A percentile compares a stretch with the other conserved stretches of the same genome.
Evolutionary conservation across 139 green algal genomes (phyloP).

Genomic region (Chlorella ohadii): DNA sequence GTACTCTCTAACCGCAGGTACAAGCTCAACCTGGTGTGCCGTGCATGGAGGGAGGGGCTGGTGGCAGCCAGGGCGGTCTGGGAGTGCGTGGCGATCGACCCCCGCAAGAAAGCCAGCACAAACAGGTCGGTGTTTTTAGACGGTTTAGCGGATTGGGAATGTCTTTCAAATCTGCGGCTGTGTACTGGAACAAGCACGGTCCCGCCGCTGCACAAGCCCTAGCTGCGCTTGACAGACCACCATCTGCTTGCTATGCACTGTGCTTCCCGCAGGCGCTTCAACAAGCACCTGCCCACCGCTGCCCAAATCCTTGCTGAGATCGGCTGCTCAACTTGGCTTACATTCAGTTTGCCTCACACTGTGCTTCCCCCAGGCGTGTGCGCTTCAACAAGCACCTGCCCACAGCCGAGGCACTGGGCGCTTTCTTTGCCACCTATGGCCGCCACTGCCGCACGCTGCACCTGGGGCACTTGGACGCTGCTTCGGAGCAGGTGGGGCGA

Average conservation of each 20-base stretch:
- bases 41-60: background rate
- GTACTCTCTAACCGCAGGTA: background rate
- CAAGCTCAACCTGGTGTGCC: slow-evolving; percentile 23
- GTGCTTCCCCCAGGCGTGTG: background rate
- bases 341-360: too few relatives aligned
- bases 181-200: too few relatives aligned
- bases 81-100: background rate
- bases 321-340: too few relatives aligned
- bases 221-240: too few relatives aligned
- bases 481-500: too few relatives aligned
- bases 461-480: slow-evolving; percentile 15
- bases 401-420: background rate
- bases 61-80: background rate
- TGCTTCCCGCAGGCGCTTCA: too few relatives aligned
- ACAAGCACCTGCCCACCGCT: too few relatives aligned
- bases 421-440: slow-evolving; percentile 12
- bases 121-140: background rate
- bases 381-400: slow-evolving; percentile 25
- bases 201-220: too few relatives aligned
- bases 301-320: too few relatives aligned
- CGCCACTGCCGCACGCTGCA: background rate
- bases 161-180: too few relatives aligned
- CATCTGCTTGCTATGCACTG: too few relatives aligned
- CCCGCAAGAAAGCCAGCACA: background rate
- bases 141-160: too few relatives aligned